Percentiles rank a stretch among this genome's conserved stretches.
Conservation (phyloP, 768 basidiomycete genomes). For the Russula abietina region DNA sequence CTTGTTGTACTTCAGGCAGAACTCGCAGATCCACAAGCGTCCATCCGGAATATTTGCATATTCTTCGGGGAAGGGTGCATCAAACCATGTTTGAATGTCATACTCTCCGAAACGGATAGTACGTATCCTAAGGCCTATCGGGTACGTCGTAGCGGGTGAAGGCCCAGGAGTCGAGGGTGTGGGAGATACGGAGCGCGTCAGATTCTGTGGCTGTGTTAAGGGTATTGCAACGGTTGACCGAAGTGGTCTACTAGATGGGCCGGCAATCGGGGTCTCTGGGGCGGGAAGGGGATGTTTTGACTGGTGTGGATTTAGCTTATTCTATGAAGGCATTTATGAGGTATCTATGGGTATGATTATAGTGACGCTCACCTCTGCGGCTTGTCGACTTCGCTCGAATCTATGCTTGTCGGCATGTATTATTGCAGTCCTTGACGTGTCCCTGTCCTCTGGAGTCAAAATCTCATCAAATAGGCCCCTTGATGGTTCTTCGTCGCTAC, state of each 20-base stretch:
- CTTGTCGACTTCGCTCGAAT: conserved; percentile 66
- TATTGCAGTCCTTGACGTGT: conserved; percentile 64
- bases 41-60: conserved; percentile 91
- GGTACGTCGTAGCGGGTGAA: conserved; percentile 21
- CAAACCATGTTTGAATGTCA: conserved; percentile 98
- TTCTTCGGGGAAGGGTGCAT: conserved; percentile 98
- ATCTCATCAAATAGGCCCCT: conserved; percentile 82
- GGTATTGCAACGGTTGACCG: conserved; percentile 48
- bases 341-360: conserved; percentile 3
- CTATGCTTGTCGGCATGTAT: conserved; percentile 51
- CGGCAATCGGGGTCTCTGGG: conserved; percentile 40
- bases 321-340: background rate
- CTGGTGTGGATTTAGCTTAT: conserved; percentile 31
- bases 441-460: conserved; percentile 60
- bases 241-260: conserved; percentile 55
- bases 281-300: conserved; percentile 45
- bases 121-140: conserved; percentile 60
- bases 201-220: conserved; percentile 30
- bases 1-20: conserved; percentile 97
- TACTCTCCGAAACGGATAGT: conserved; percentile 84
- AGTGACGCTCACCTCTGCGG: conserved; percentile 59
- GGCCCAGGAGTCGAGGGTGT: conserved; percentile 35
- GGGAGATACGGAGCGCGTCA: conserved; percentile 31
- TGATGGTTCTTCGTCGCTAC: conserved; percentile 44
- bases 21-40: conserved; percentile 93